A percentile compares a stretch with the other conserved stretches of the same genome.
Evolutionary conservation across 495 filamentous ascomycete genomes (phyloP).

Genomic region (Pyrenula aspistea): DNA sequence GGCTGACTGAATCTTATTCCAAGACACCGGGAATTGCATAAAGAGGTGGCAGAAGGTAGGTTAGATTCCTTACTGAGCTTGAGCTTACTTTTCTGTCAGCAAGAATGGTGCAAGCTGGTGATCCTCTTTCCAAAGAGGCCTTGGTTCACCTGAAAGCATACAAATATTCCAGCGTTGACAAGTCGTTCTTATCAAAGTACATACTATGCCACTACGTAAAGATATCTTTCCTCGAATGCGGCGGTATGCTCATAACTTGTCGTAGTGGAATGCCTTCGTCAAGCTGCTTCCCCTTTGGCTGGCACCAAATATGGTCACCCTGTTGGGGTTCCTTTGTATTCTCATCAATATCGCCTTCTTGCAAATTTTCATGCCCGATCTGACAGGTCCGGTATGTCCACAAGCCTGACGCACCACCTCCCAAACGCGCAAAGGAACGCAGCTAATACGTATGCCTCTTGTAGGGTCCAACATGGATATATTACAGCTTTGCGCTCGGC

Average conservation of each 20-base stretch:
- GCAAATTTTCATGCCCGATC: constrained; percentile 76
- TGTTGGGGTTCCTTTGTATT: constrained; percentile 91
- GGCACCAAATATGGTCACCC: constrained; percentile 94
- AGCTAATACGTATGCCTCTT: too few species aligned
- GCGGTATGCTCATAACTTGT: neutral
- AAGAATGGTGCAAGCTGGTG: constrained; percentile 35
- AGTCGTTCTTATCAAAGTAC: constrained; percentile 87
- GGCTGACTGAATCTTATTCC: too few species aligned
- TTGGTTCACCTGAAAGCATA: constrained; percentile 81
- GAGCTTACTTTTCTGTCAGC: neutral
- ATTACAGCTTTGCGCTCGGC: constrained; percentile 87
- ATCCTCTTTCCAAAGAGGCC: constrained; percentile 53
- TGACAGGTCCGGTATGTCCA: constrained; percentile 70
- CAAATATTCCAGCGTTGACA: constrained; percentile 95
- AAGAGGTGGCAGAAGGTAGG: too few species aligned
- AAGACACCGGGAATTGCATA: too few species aligned
- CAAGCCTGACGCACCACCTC: neutral
- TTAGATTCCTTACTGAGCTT: neutral
- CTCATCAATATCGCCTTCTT: constrained; percentile 73
- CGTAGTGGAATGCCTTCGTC: constrained; percentile 93
- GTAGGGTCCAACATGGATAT: constrained; percentile 80
- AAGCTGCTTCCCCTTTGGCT: constrained; percentile 88
- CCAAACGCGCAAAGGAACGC: neutral
- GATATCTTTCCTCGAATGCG: constrained; percentile 13
- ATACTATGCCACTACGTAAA: constrained; percentile 88